Conservation (phyloP, 257 asterid species). For the Nicotiana benthamiana region DNA sequence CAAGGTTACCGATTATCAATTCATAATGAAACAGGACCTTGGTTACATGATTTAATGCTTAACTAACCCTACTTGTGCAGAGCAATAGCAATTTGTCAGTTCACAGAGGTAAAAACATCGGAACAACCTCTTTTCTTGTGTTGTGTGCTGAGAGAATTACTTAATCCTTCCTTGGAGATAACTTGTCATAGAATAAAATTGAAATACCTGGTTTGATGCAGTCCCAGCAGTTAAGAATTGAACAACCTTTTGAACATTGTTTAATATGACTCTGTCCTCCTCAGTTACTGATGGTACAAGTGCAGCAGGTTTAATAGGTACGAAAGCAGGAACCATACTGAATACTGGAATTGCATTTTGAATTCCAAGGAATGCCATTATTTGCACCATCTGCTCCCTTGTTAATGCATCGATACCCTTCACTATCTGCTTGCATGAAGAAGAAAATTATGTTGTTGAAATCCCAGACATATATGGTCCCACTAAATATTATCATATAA, state of each 20-base stretch:
- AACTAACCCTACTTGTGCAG: not conserved
- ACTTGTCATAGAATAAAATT: not conserved
- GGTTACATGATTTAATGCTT: not conserved
- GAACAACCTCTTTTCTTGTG: not conserved
- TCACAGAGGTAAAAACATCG: not conserved
- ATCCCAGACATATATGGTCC: not conserved
- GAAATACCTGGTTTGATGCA: constrained; percentile 55
- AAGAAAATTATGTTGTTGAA: not conserved
- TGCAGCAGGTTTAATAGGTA: constrained; percentile 76
- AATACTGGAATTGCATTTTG: constrained; percentile 63
- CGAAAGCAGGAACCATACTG: constrained; percentile 80
- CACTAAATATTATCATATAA: not conserved
- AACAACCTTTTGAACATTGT: constrained; percentile 75
- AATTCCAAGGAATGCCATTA: constrained; percentile 62
- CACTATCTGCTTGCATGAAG: constrained; percentile 56
- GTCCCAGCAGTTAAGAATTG: constrained; percentile 75
- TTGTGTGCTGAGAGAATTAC: not conserved
- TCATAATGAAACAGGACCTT: not conserved
- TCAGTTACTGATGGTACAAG: constrained; percentile 78
- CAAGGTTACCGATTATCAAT: not conserved
- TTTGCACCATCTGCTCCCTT: constrained; percentile 86
- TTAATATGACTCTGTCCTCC: constrained; percentile 80
- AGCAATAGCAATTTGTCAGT: not conserved
- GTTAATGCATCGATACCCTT: constrained; percentile 95
- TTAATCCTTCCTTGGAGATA: not conserved